Percentiles rank a stretch among this genome's conserved stretches.
phyloP scores from a whole-genome alignment of 495 filamentous ascomycete species.

The Xylona heveae region DNA sequence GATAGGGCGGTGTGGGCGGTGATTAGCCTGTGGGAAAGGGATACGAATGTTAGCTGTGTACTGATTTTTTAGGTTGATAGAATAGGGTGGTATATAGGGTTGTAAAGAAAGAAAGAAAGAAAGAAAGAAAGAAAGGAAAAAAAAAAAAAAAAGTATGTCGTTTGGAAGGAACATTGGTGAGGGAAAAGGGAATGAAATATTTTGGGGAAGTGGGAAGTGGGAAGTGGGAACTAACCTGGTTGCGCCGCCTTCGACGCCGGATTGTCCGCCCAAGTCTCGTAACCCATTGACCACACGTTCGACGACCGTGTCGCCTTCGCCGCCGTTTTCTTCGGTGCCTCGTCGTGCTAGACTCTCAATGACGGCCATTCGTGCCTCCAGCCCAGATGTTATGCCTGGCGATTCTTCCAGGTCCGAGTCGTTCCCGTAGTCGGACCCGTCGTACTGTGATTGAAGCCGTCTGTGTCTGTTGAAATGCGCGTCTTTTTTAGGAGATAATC shows the following conservation, averaged over 20 bases:
- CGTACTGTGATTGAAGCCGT: conserved; percentile 29
- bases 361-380: conserved; percentile 56
- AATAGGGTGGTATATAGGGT: too few species aligned
- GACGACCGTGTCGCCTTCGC: conserved; percentile 44
- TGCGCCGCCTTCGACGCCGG: conserved; percentile 56
- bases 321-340: conserved; percentile 51
- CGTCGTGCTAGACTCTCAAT: conserved; percentile 54
- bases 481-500: too few species aligned
- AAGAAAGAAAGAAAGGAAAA: too few species aligned
- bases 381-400: conserved; percentile 43
- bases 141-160: too few species aligned
- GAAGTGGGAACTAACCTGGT: conserved; percentile 34
- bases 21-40: conserved; percentile 42
- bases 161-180: conserved; percentile 1
- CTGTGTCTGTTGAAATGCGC: too few species aligned
- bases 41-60: too few species aligned
- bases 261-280: conserved; percentile 62
- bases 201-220: neutral
- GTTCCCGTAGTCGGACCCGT: conserved; percentile 35
- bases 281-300: conserved; percentile 49
- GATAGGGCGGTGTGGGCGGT: conserved; percentile 73
- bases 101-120: too few species aligned
- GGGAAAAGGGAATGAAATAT: neutral
- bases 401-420: conserved; percentile 53
- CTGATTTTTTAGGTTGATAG: too few species aligned